Evolutionary conservation across 805 yeast genomes (phyloP).

Genomic region (Candida oleophila): DNA sequence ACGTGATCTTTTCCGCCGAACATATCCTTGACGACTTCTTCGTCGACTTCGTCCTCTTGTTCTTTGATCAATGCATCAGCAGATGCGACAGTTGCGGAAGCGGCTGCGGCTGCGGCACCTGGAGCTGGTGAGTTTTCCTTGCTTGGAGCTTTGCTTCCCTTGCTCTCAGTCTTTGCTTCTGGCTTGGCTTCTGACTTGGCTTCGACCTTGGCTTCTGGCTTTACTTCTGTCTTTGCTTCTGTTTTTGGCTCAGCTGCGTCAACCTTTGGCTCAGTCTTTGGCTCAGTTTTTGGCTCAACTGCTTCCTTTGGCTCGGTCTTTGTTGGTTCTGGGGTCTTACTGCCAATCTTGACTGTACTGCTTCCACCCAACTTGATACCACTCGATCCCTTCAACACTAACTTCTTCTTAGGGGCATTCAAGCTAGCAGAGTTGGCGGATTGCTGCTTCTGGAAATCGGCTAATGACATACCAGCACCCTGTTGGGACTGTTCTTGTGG

Average conservation of each 20-base stretch:
- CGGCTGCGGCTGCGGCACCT: slow-evolving; percentile 18
- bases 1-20: slow-evolving; percentile 97
- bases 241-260: slow-evolving; percentile 12
- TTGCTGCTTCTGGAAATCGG: slow-evolving; percentile 76
- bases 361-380: slow-evolving; percentile 53
- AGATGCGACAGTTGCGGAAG: slow-evolving; percentile 14
- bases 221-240: slow-evolving; percentile 15
- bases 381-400: slow-evolving; percentile 64
- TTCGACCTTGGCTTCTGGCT: neutral
- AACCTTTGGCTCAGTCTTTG: slow-evolving; percentile 21
- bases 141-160: slow-evolving; percentile 12
- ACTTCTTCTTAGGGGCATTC: slow-evolving; percentile 62
- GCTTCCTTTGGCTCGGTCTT: slow-evolving; percentile 24
- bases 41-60: slow-evolving; percentile 81
- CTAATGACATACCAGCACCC: slow-evolving; percentile 60
- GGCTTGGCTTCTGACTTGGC: slow-evolving; percentile 14
- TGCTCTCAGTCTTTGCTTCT: slow-evolving; percentile 7
- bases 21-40: slow-evolving; percentile 85
- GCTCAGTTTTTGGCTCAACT: slow-evolving; percentile 20
- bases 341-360: slow-evolving; percentile 23
- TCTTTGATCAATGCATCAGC: slow-evolving; percentile 61
- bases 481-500: slow-evolving; percentile 24
- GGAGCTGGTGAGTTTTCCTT: slow-evolving; percentile 11
- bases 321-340: slow-evolving; percentile 44
- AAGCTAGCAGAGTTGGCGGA: slow-evolving; percentile 40